phyloP scores from a whole-genome alignment of 306 rosid species.

The Dalbergia cochinchinensis region DNA sequence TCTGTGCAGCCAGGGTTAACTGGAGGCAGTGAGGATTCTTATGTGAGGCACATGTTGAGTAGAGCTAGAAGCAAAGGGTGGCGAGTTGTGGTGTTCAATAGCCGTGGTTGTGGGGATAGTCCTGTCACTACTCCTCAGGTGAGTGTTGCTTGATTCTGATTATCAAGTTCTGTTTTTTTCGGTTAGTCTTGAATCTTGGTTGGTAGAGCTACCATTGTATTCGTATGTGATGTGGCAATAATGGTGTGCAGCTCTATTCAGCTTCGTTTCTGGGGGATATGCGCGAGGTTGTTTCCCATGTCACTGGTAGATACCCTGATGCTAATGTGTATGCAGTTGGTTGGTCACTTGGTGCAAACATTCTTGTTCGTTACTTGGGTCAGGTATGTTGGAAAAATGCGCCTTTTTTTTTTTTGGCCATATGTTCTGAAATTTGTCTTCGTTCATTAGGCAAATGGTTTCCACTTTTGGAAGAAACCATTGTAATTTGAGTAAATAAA shows the following conservation, averaged over 20 bases:
- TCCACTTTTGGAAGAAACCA: not conserved
- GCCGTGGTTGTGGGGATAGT: slow-evolving; percentile 90
- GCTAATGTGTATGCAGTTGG: slow-evolving; percentile 90
- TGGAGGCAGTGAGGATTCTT: slow-evolving; percentile 85
- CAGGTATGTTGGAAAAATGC: slow-evolving; percentile 52
- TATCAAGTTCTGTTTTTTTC: not conserved
- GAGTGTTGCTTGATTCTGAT: not conserved
- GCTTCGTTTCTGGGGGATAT: slow-evolving; percentile 94
- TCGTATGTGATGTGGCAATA: not conserved
- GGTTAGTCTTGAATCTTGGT: slow-evolving; percentile 48
- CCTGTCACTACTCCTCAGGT: slow-evolving; percentile 97
- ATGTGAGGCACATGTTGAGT: slow-evolving; percentile 83
- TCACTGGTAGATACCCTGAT: slow-evolving; percentile 65
- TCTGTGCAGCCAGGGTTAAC: slow-evolving; percentile 91
- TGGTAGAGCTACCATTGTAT: not conserved
- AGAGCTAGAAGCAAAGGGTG: slow-evolving; percentile 80
- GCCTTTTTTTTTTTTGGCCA: no score
- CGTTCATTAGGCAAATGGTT: not conserved
- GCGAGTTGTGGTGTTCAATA: slow-evolving; percentile 90
- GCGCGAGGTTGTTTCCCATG: slow-evolving; percentile 80
- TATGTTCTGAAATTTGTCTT: not conserved
- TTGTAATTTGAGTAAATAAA: not conserved
- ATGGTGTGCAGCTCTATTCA: slow-evolving; percentile 91
- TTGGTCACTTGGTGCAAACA: slow-evolving; percentile 98
- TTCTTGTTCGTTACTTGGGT: slow-evolving; percentile 92